These are phyloP conservation scores for Xerocomus spinulosus DNA, from an alignment of 768 basidiomycete genomes.

Conservation along the genomic window DNA sequence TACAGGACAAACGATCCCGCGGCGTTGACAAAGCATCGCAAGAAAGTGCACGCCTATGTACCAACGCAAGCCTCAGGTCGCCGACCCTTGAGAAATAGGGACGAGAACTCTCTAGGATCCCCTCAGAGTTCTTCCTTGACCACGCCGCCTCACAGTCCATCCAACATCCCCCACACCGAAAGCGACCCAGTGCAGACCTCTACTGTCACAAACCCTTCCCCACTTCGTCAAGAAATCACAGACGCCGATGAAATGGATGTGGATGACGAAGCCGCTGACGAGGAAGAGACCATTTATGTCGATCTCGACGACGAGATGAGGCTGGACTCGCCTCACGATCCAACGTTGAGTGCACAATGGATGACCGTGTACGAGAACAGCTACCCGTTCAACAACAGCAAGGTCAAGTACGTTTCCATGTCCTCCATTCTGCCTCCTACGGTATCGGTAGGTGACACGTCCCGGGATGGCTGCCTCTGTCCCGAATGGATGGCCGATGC, in stretches of 20 bases:
- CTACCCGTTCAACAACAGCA: conserved; percentile 5
- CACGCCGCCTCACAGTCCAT: neutral
- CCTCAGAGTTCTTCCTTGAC: neutral
- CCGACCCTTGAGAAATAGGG: neutral
- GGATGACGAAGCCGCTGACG: too few species aligned
- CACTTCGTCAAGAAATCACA: neutral
- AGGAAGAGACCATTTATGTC: neutral
- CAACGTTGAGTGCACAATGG: conserved; percentile 6
- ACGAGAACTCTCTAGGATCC: neutral
- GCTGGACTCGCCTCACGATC: conserved; percentile 6
- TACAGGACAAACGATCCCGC: conserved; percentile 27
- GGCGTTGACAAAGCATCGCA: conserved; percentile 23
- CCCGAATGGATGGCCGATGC: conserved; percentile 23
- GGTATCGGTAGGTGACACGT: neutral
- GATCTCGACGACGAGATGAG: conserved; percentile 4
- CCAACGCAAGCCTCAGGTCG: conserved; percentile 4
- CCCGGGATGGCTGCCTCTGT: conserved; percentile 14
- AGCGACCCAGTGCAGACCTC: too few species aligned
- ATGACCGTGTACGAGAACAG: conserved; percentile 12
- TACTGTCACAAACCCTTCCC: neutral
- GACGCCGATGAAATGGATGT: neutral
- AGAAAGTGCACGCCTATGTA: conserved; percentile 18
- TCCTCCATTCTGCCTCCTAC: too few species aligned
- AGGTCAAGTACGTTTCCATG: neutral
- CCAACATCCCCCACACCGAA: neutral